Percentiles rank a stretch among this genome's conserved stretches.
These are phyloP conservation scores for Rhinocladiella mackenziei DNA, from an alignment of 2,329 filamentous ascomycete genomes.

Conservation along the genomic window DNA sequence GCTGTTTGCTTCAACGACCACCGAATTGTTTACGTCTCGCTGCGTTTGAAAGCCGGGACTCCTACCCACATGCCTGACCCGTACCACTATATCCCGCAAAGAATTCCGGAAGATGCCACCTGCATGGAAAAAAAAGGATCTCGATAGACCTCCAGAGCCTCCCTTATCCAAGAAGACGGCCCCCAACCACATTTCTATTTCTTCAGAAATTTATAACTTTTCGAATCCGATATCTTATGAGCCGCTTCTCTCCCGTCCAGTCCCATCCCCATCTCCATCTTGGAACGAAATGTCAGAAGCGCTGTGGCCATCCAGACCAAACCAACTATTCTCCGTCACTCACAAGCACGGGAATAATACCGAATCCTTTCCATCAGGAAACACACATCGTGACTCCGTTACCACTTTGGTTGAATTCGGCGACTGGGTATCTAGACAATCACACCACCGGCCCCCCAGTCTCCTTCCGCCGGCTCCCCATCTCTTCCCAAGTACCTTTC, in stretches of 20 bases:
- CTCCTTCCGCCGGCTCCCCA: constrained; percentile 17
- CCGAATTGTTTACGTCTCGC: background rate
- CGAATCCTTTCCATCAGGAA: background rate
- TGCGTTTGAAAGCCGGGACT: constrained; percentile 1
- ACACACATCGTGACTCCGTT: constrained; percentile 4
- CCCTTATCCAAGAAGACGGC: background rate
- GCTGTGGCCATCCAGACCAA: constrained; percentile 6
- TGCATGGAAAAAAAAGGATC: background rate
- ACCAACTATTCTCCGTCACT: background rate
- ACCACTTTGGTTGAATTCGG: constrained; percentile 8
- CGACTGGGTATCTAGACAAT: constrained; percentile 7
- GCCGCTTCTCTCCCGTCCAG: constrained; percentile 12
- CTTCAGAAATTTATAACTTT: constrained; percentile 3
- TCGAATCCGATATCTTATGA: constrained; percentile 4
- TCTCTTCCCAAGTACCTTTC: background rate
- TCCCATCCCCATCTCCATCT: constrained; percentile 18
- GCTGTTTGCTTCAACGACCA: no score
- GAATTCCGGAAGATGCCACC: constrained; percentile 13
- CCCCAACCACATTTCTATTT: background rate
- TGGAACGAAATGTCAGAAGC: constrained; percentile 19
- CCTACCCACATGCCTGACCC: constrained; percentile 5
- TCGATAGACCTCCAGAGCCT: constrained; percentile 2
- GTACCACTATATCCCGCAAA: constrained; percentile 5
- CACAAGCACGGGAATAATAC: background rate
- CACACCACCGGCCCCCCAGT: constrained; percentile 6